Evolutionary conservation across 108 stramenopile species (phyloP).

Genomic region (Nannochloropsis granulata): DNA sequence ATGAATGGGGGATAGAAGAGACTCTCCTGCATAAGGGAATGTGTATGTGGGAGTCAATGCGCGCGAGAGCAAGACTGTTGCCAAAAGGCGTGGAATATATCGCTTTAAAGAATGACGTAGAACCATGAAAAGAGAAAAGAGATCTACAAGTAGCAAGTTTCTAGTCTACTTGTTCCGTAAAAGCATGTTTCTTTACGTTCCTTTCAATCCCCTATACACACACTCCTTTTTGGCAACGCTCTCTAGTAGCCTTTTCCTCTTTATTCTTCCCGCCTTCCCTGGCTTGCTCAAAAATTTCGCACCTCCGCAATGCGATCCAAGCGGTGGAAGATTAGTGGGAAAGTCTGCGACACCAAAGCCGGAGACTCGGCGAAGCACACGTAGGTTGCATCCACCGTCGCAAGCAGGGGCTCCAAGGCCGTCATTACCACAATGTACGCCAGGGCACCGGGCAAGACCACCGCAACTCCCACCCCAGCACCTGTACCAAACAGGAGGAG

Average conservation of each 20-base stretch:
- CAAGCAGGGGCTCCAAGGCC: conserved; percentile 62
- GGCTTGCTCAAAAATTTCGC: neutral
- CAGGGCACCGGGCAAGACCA: conserved; percentile 52
- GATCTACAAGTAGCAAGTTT: no score
- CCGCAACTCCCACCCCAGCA: neutral
- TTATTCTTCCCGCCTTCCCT: neutral
- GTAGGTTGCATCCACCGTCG: conserved; percentile 61
- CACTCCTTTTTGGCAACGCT: no score
- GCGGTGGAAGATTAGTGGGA: conserved; percentile 60
- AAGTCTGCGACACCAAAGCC: conserved; percentile 53
- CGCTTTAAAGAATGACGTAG: no score
- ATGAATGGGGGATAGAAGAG: no score
- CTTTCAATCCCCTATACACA: no score
- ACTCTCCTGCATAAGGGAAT: no score
- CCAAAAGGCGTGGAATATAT: no score
- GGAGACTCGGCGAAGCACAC: conserved; percentile 68
- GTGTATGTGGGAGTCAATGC: no score
- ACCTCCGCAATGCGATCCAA: conserved; percentile 53
- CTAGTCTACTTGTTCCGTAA: no score
- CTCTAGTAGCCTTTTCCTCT: neutral
- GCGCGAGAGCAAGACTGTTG: no score
- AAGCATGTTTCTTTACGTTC: no score
- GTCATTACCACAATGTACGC: conserved; percentile 61
- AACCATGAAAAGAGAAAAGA: no score
- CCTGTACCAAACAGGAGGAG: neutral